Evolutionary conservation across 495 filamentous ascomycete genomes (phyloP).

Genomic region (Neurospora sp.): DNA sequence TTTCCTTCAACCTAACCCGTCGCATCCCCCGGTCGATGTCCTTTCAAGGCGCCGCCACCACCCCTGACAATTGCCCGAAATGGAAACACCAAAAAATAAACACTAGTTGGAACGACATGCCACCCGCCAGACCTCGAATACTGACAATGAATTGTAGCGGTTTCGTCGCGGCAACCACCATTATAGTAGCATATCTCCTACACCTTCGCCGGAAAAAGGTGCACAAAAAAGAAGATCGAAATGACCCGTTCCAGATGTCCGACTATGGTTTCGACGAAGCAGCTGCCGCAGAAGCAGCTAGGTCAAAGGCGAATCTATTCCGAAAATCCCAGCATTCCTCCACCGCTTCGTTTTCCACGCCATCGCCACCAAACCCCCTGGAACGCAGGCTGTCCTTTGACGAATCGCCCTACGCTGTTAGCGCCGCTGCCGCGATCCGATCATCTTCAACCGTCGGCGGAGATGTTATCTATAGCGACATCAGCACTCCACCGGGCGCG

Average conservation of each 20-base stretch:
- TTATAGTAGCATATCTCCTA: constrained; percentile 6
- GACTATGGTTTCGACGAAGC: constrained; percentile 20
- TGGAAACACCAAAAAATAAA: neutral
- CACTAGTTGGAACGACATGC: neutral
- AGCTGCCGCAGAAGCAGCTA: neutral
- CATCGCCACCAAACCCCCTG: neutral
- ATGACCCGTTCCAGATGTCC: constrained; percentile 14
- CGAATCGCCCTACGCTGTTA: neutral
- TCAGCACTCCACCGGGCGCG: neutral
- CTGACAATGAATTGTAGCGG: neutral
- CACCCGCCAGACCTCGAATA: neutral
- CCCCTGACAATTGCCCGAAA: neutral
- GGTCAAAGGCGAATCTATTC: neutral
- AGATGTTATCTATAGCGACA: neutral
- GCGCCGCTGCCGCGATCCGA: neutral
- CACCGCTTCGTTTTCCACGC: neutral
- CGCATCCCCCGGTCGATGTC: neutral
- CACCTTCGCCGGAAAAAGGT: constrained; percentile 15
- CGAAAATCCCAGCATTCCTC: neutral
- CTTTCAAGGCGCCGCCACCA: neutral
- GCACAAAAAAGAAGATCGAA: constrained; percentile 15
- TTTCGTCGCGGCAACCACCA: neutral
- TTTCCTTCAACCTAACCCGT: neutral
- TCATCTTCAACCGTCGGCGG: neutral
- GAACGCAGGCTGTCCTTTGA: neutral